phyloP scores from a whole-genome alignment of 768 basidiomycete genomes.

The Sarcodon aspratus region DNA sequence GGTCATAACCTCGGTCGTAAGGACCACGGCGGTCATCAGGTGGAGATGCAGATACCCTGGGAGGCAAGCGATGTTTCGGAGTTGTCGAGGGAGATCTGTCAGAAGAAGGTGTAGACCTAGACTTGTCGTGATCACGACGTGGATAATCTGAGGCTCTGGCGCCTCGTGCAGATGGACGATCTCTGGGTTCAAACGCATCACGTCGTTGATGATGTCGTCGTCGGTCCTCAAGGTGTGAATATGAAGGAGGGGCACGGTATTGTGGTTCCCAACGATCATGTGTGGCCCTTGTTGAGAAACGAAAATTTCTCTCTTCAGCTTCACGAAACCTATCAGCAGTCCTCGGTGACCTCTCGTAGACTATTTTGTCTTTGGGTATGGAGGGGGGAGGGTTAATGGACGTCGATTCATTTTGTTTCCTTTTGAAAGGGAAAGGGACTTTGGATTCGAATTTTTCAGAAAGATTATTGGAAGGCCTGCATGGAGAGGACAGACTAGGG shows the following conservation, averaged over 20 bases:
- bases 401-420: conserved; percentile 14
- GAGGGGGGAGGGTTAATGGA: not conserved
- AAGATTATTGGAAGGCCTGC: conserved; percentile 13
- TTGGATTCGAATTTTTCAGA: conserved; percentile 27
- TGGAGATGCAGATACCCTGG: not conserved
- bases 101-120: conserved; percentile 2
- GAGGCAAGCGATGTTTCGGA: not conserved
- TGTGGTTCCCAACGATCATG: not conserved
- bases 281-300: not conserved
- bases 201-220: not conserved
- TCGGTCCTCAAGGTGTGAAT: not conserved
- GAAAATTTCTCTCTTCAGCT: not conserved
- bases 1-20: conserved; percentile 12
- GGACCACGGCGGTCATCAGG: not conserved
- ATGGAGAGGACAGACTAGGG: conserved; percentile 7
- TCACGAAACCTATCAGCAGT: not conserved
- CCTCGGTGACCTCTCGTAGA: not conserved
- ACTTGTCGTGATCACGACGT: conserved; percentile 2
- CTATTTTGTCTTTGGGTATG: not conserved
- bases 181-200: not conserved
- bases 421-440: conserved; percentile 72
- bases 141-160: not conserved
- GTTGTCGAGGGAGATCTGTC: not conserved
- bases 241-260: not conserved
- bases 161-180: not conserved